Percentiles rank a stretch among this genome's conserved stretches.
Conservation (phyloP, 768 basidiomycete species). For the Tulasnella sp. region DNA sequence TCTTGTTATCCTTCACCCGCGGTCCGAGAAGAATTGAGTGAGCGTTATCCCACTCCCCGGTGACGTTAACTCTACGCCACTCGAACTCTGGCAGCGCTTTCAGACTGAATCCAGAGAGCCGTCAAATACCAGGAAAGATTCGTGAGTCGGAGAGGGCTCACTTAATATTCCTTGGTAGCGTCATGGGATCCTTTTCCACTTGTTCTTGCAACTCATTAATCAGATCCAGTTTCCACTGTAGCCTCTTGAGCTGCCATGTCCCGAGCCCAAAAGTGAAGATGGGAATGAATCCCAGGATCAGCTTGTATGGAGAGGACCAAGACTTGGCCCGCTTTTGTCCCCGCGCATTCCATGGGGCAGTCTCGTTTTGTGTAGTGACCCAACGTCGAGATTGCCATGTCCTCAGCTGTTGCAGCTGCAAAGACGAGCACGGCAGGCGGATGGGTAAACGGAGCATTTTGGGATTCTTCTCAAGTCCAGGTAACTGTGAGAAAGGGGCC, state of each 20-base stretch:
- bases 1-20: constrained; percentile 75
- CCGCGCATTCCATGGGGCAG: constrained; percentile 6
- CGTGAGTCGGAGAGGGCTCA: constrained; percentile 28
- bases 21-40: constrained; percentile 76
- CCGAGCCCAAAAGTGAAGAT: constrained; percentile 84
- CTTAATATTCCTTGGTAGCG: constrained; percentile 80
- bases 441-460: constrained; percentile 5
- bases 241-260: constrained; percentile 84
- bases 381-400: not conserved
- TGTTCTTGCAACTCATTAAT: constrained; percentile 93
- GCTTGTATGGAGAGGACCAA: constrained; percentile 20
- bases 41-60: constrained; percentile 67
- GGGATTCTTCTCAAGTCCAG: not conserved
- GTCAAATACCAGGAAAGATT: not conserved
- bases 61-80: constrained; percentile 71
- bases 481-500: constrained; percentile 4
- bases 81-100: constrained; percentile 77
- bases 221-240: constrained; percentile 89
- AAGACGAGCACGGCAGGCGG: not conserved
- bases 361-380: not conserved
- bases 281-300: constrained; percentile 70
- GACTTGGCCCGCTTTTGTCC: constrained; percentile 2
- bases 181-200: constrained; percentile 63
- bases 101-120: constrained; percentile 34
- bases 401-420: not conserved